These are phyloP conservation scores for Panaeolus papilionaceus DNA, from an alignment of 768 basidiomycete species.

Conservation along the genomic window DNA sequence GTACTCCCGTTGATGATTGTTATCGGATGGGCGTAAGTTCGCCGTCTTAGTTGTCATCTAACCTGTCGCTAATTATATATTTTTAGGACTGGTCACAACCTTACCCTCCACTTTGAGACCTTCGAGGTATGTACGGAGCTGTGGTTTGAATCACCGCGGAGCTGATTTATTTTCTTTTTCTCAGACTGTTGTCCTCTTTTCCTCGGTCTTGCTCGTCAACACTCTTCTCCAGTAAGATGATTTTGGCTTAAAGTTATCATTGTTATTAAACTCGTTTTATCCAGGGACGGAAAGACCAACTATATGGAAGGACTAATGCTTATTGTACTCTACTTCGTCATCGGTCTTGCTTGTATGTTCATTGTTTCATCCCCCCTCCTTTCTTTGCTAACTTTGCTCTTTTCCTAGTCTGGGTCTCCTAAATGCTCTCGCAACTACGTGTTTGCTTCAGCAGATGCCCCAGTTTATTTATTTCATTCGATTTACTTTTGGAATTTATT, in stretches of 20 bases:
- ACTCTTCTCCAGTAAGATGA: slow-evolving; percentile 71
- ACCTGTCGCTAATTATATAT: slow-evolving; percentile 18
- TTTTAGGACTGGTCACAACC: slow-evolving; percentile 64
- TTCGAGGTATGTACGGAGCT: slow-evolving; percentile 64
- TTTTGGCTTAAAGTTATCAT: slow-evolving; percentile 12
- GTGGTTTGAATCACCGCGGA: background rate
- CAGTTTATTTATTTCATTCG: slow-evolving; percentile 1
- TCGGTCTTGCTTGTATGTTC: slow-evolving; percentile 76
- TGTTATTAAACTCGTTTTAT: slow-evolving; percentile 16
- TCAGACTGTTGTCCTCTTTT: slow-evolving; percentile 86
- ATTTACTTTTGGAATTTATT: background rate
- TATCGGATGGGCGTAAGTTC: slow-evolving; percentile 81
- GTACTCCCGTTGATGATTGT: slow-evolving; percentile 89
- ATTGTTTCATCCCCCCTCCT: slow-evolving; percentile 1
- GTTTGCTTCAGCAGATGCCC: background rate
- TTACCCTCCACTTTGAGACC: slow-evolving; percentile 85
- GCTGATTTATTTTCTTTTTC: slow-evolving; percentile 15
- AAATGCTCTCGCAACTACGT: background rate
- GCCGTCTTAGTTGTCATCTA: slow-evolving; percentile 22
- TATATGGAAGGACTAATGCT: slow-evolving; percentile 92
- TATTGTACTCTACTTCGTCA: slow-evolving; percentile 76
- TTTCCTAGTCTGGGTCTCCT: background rate
- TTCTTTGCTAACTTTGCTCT: background rate
- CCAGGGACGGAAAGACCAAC: slow-evolving; percentile 85
- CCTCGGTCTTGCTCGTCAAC: slow-evolving; percentile 88